Base-by-base conservation (phyloP, 1,139 yeast genomes). In the Geotrichum siamense region DNA sequence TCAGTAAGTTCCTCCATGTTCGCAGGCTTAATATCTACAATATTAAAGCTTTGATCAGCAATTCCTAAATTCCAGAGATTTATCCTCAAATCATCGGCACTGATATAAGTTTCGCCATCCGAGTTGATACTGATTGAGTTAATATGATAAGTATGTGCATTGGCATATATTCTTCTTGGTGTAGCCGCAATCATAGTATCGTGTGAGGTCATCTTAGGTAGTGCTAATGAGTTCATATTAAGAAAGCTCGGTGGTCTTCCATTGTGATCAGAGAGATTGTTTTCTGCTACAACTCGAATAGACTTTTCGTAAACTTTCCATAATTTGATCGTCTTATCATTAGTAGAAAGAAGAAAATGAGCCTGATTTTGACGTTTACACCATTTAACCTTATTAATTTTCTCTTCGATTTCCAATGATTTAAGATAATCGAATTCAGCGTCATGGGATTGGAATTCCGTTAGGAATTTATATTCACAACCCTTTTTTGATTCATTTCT, bases 1-100 rank as follows among this genome's bases (percentile, higher is more conserved):
- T 93, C 98, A 12, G 98, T 91, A 58, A 93, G 75, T 66, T 93
- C 99, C 68, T 93, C 99, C 98, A 93, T 93, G 65, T 89, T 87
- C 16, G 91, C 85, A 5, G 99, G 99, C 65, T 93, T 89, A 58
- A 93, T 93, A 65, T 93, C 98, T 50, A 93, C 98, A 56, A 93
- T 89, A 51, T 68, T 93, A 68, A 93, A 93, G 56, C 93, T 79
- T 67, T 91, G 96, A 64, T 91, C 96, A 31, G 96, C 87, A 56
- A 87, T 85, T 43, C 87, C 91, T 56, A 89, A 70, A 63, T 91
- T 89, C 99, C 99, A 93, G 54, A 93, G 70, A 64, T 93, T 93
- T 61, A 93, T 83, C 63, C 99, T 77, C 61, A 93, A 75, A 65
- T 93, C 99, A 67, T 93, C 99, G 41, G 94, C 83, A 51, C 89